Evolutionary conservation across 2,329 filamentous ascomycete species (phyloP).

Genomic region (Paraconiothyrium brasiliense): DNA sequence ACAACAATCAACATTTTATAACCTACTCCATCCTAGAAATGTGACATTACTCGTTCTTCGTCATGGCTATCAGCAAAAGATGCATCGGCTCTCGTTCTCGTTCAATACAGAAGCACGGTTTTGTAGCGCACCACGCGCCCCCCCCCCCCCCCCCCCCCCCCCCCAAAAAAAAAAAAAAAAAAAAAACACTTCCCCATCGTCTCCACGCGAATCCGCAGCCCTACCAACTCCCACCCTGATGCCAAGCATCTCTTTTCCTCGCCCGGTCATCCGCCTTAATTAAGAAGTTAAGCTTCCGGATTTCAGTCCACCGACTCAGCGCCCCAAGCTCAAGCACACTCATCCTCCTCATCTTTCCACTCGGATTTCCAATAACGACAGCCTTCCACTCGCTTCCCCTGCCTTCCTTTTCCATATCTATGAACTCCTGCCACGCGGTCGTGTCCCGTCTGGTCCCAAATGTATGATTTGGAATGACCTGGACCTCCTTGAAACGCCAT

Average conservation of each 20-base stretch:
- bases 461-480: slow-evolving; percentile 72
- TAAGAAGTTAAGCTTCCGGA: slow-evolving; percentile 61
- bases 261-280: slow-evolving; percentile 29
- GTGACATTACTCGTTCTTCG: too few species aligned
- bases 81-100: neutral
- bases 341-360: slow-evolving; percentile 73
- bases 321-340: slow-evolving; percentile 75
- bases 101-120: neutral
- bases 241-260: slow-evolving; percentile 20
- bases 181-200: too few species aligned
- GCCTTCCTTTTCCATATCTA: slow-evolving; percentile 53
- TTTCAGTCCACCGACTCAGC: slow-evolving; percentile 77
- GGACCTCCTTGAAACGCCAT: slow-evolving; percentile 70
- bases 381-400: slow-evolving; percentile 69
- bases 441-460: slow-evolving; percentile 51
- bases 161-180: too few species aligned
- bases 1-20: neutral
- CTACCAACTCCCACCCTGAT: slow-evolving; percentile 11
- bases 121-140: neutral
- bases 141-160: too few species aligned
- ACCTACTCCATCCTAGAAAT: too few species aligned
- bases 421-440: slow-evolving; percentile 42
- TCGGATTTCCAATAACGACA: slow-evolving; percentile 75
- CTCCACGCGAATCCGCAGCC: neutral
- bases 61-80: neutral